phyloP scores from a whole-genome alignment of 2,329 filamentous ascomycete genomes.

The Paraconiothyrium sp. region DNA sequence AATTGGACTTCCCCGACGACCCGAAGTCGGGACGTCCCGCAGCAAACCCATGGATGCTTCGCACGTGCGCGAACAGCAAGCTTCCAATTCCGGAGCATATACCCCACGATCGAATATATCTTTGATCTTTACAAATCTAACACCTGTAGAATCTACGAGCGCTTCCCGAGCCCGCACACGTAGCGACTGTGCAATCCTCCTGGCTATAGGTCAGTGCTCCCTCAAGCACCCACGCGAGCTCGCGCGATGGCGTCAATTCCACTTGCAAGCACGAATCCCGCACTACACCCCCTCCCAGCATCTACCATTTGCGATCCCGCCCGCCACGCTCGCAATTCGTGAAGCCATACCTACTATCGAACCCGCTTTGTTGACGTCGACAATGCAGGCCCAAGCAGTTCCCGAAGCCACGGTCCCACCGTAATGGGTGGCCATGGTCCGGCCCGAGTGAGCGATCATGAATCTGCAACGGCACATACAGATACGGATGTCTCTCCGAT shows the following conservation, averaged over 20 bases:
- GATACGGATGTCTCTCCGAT: background rate
- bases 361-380: conserved; percentile 9
- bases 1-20: background rate
- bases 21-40: conserved; percentile 1
- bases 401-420: conserved; percentile 4
- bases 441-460: conserved; percentile 3
- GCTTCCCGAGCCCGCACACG: background rate
- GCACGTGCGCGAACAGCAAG: conserved; percentile 2
- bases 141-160: background rate
- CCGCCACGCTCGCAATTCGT: background rate
- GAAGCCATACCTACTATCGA: background rate
- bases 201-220: conserved; percentile 12
- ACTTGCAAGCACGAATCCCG: conserved; percentile 15
- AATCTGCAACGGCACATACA: conserved; percentile 11
- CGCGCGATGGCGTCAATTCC: conserved; percentile 17
- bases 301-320: background rate
- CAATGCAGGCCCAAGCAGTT: conserved; percentile 7
- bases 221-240: conserved; percentile 1
- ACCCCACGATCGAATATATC: conserved; percentile 1
- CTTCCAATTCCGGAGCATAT: background rate
- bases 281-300: conserved; percentile 2
- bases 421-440: conserved; percentile 15
- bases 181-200: background rate
- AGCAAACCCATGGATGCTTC: conserved; percentile 2
- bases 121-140: background rate